Conservation (phyloP, 176 grass and related monocot genomes). For the Oryza meyeriana region DNA sequence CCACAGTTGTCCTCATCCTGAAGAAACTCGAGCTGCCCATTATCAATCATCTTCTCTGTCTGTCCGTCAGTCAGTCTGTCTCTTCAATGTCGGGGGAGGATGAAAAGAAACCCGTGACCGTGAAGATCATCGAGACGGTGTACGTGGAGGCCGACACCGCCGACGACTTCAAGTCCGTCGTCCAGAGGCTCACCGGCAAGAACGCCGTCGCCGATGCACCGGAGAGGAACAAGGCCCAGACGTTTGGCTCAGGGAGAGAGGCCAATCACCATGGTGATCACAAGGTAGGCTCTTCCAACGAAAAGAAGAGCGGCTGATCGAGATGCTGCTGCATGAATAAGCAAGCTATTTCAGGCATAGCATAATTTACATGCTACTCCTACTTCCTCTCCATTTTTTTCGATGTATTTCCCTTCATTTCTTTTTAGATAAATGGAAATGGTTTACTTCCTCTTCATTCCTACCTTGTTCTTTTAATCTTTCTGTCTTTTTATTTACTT, state of each 20-base stretch:
- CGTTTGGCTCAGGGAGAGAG: not conserved
- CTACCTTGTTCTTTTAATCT: not conserved
- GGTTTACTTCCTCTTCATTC: not conserved
- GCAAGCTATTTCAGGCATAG: not conserved
- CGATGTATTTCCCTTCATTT: too few relatives aligned
- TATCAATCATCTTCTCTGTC: too few relatives aligned
- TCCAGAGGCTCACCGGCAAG: constrained; percentile 68
- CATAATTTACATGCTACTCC: not conserved
- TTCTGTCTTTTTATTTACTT: not conserved
- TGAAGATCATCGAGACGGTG: constrained; percentile 76
- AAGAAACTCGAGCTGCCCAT: not conserved
- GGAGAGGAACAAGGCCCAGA: not conserved
- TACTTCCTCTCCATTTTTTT: too few relatives aligned
- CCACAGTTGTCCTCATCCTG: not conserved
- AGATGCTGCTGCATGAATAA: not conserved
- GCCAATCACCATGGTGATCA: not conserved
- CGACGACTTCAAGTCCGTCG: constrained; percentile 62
- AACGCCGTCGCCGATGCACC: not conserved
- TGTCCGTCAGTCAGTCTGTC: too few relatives aligned
- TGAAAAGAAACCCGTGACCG: constrained; percentile 16
- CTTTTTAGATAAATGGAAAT: too few relatives aligned
- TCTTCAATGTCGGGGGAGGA: constrained; percentile 47
- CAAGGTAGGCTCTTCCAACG: not conserved
- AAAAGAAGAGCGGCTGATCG: not conserved
- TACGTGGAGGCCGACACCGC: constrained; percentile 57